A percentile compares a stretch with the other conserved stretches of the same genome.
phyloP scores from a whole-genome alignment of 2,329 filamentous ascomycete genomes.

The Epichloe scottii region DNA sequence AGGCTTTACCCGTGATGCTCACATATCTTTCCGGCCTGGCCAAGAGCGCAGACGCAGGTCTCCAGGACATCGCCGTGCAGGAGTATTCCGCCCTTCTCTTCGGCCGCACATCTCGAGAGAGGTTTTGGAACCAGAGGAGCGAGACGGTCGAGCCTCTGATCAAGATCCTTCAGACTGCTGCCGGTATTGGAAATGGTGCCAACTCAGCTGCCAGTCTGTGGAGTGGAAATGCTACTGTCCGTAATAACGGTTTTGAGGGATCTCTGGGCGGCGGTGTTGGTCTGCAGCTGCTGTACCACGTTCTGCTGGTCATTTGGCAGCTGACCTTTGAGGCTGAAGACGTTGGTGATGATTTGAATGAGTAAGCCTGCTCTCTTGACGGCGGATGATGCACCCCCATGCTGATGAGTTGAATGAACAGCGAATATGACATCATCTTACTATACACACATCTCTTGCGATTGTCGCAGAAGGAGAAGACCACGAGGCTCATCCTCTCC shows the following conservation, averaged over 20 bases:
- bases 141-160: slow-evolving; percentile 76
- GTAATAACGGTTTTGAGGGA: slow-evolving; percentile 50
- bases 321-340: slow-evolving; percentile 81
- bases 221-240: slow-evolving; percentile 38
- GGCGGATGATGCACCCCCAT: background rate
- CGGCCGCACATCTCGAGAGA: slow-evolving; percentile 56
- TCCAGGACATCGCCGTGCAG: slow-evolving; percentile 92
- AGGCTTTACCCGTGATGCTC: slow-evolving; percentile 71
- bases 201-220: slow-evolving; percentile 49
- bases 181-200: slow-evolving; percentile 55
- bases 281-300: slow-evolving; percentile 85
- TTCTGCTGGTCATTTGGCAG: slow-evolving; percentile 90
- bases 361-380: slow-evolving; percentile 40
- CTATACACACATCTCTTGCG: slow-evolving; percentile 88
- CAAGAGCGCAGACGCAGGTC: slow-evolving; percentile 73
- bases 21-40: slow-evolving; percentile 75
- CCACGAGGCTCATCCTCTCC: slow-evolving; percentile 77
- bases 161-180: slow-evolving; percentile 69
- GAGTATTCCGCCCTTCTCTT: slow-evolving; percentile 78
- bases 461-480: slow-evolving; percentile 95
- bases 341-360: slow-evolving; percentile 65
- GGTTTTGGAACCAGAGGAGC: slow-evolving; percentile 85
- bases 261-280: slow-evolving; percentile 70
- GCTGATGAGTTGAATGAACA: slow-evolving; percentile 22
- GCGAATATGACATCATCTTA: slow-evolving; percentile 83